Conservation (phyloP, 441 rosid genomes). For the Populus trichocarpa region DNA sequence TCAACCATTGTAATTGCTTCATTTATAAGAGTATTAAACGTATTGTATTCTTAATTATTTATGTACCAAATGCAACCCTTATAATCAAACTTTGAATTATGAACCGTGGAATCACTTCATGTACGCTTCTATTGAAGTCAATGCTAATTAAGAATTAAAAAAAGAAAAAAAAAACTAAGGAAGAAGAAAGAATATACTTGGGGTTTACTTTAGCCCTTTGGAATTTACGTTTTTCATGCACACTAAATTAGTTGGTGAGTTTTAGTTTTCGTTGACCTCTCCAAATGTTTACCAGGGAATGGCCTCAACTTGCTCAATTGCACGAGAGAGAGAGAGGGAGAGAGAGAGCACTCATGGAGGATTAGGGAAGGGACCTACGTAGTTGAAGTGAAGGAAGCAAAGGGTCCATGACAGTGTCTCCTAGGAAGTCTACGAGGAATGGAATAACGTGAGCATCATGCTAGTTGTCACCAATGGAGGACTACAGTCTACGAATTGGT, state of each 20-base stretch:
- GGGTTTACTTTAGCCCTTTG: too few relatives aligned
- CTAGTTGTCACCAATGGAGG: constrained; percentile 35
- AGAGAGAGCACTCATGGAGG: constrained; percentile 16
- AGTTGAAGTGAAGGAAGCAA: constrained; percentile 28
- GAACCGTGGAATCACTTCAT: neutral
- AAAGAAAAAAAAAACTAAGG: neutral
- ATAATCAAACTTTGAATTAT: neutral
- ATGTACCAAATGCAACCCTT: neutral
- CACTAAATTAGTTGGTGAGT: neutral
- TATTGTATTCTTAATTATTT: neutral
- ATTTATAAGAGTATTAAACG: neutral
- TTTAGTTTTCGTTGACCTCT: neutral
- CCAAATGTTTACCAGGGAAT: neutral
- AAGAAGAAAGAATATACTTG: neutral
- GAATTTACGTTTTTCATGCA: neutral
- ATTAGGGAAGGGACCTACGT: constrained; percentile 25
- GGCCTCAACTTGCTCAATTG: neutral
- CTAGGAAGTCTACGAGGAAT: constrained; percentile 34
- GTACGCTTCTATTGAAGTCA: neutral
- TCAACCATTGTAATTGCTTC: neutral
- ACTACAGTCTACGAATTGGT: constrained; percentile 20
- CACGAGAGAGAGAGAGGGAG: constrained; percentile 3
- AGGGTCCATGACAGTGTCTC: constrained; percentile 39
- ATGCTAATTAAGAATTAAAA: neutral
- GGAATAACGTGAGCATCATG: constrained; percentile 50